Evolutionary conservation across 139 green algal species (phyloP).

Genomic region (Raphidocelis subcapitata): DNA sequence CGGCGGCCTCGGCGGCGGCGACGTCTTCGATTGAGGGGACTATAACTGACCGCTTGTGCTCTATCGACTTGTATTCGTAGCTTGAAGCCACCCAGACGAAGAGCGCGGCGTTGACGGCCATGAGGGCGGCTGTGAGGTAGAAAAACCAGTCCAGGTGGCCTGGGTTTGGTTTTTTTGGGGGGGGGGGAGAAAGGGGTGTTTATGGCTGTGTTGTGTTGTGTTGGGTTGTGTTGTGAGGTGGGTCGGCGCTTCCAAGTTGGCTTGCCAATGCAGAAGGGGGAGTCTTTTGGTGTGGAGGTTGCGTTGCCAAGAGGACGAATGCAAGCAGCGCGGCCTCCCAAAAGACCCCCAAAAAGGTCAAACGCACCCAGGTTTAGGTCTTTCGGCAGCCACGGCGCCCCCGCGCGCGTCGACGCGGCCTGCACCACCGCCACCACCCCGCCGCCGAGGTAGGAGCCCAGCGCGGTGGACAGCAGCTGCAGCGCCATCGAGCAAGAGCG

Average conservation of each 20-base stretch:
- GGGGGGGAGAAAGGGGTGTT: too few species aligned
- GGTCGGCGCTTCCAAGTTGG: too few species aligned
- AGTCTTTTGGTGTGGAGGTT: too few species aligned
- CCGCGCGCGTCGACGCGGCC: slow-evolving; percentile 21
- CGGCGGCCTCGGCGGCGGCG: not conserved
- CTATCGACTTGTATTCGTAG: slow-evolving; percentile 85
- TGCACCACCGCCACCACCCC: slow-evolving; percentile 58
- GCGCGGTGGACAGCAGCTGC: slow-evolving; percentile 73
- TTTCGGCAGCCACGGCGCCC: slow-evolving; percentile 54
- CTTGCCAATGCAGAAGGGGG: too few species aligned
- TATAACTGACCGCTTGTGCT: slow-evolving; percentile 49
- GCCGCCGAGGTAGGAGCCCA: slow-evolving; percentile 84
- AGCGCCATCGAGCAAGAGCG: slow-evolving; percentile 87
- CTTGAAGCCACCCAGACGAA: slow-evolving; percentile 68
- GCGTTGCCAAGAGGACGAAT: too few species aligned
- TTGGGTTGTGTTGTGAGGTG: too few species aligned
- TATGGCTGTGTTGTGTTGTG: too few species aligned
- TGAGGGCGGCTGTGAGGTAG: slow-evolving; percentile 57
- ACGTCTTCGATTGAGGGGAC: slow-evolving; percentile 18
- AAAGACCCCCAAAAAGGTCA: too few species aligned
- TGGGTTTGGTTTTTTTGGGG: not conserved
- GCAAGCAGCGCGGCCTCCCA: too few species aligned
- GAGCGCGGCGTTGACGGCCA: slow-evolving; percentile 54
- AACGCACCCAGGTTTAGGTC: slow-evolving; percentile 43
- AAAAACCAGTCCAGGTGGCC: slow-evolving; percentile 87